Percentiles rank a stretch among this genome's conserved stretches.
These are phyloP conservation scores for Geotrichum armillariae DNA, from an alignment of 1,139 yeast genomes.

Conservation along the genomic window DNA sequence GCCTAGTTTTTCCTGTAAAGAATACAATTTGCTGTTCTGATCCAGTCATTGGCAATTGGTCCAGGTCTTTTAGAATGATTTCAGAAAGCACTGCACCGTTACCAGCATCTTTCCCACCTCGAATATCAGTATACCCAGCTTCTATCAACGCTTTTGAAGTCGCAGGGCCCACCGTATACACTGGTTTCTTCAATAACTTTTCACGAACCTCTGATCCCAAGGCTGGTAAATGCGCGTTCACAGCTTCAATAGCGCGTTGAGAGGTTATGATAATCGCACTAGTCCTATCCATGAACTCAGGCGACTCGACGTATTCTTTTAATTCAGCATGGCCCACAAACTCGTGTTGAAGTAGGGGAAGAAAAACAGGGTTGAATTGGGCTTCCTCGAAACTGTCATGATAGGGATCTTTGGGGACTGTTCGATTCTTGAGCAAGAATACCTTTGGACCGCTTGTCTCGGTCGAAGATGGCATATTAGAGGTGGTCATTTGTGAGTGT, in stretches of 20 bases:
- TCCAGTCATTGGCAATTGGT: constrained; percentile 44
- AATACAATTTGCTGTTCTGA: constrained; percentile 63
- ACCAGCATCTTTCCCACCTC: constrained; percentile 79
- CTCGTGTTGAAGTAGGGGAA: constrained; percentile 69
- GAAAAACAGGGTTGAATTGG: constrained; percentile 46
- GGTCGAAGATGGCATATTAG: neutral
- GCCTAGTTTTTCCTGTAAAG: constrained; percentile 82
- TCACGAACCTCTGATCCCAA: constrained; percentile 23
- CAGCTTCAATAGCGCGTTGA: constrained; percentile 86
- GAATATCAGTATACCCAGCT: constrained; percentile 65
- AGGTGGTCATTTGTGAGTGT: constrained; percentile 9
- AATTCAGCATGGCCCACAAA: constrained; percentile 52
- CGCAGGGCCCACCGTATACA: constrained; percentile 92
- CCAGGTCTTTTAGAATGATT: constrained; percentile 51
- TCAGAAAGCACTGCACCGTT: constrained; percentile 74
- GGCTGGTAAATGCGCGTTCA: constrained; percentile 40
- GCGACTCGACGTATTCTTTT: constrained; percentile 44
- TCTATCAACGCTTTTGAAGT: constrained; percentile 60
- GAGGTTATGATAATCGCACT: constrained; percentile 77
- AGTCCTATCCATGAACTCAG: constrained; percentile 43
- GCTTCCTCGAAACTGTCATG: constrained; percentile 46
- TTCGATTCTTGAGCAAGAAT: constrained; percentile 63
- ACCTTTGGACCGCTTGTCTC: constrained; percentile 24
- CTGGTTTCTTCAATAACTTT: constrained; percentile 44
- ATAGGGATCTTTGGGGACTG: constrained; percentile 67